phyloP scores from a whole-genome alignment of 140 eudicot genomes.

The Cichorium intybus region DNA sequence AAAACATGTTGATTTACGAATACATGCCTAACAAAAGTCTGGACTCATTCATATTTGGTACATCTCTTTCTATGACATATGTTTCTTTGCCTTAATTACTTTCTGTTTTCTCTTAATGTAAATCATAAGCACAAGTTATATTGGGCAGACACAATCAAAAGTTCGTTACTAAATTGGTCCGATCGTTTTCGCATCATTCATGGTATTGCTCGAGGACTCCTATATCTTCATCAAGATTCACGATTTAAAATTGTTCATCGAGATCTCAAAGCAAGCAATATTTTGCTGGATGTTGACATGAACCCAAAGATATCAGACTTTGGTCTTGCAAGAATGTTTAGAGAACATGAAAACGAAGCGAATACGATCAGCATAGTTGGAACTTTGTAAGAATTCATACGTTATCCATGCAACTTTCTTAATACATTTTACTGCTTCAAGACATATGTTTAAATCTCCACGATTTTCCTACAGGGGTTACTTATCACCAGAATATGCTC shows the following conservation, averaged over 20 bases:
- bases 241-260: conserved; percentile 7
- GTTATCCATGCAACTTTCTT: background rate
- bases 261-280: no score
- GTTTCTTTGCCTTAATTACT: background rate
- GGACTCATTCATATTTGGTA: conserved; percentile 14
- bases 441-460: background rate
- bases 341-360: conserved; percentile 1
- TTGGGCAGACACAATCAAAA: background rate
- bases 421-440: background rate
- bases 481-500: background rate
- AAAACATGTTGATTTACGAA: no score
- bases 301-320: conserved; percentile 14
- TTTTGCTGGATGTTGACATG: no score
- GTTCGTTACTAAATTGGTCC: background rate
- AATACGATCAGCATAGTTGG: background rate
- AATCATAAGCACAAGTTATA: background rate
- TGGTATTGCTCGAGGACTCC: conserved; percentile 17
- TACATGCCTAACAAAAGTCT: no score
- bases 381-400: background rate
- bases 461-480: background rate
- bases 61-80: background rate
- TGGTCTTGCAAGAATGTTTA: conserved; percentile 14
- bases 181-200: conserved; percentile 4
- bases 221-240: conserved; percentile 19
- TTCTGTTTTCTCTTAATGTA: background rate